Percentiles rank a stretch among this genome's conserved stretches.
Conservation (phyloP, 2,329 filamentous ascomycete genomes). For the Diaporthe vexans region DNA sequence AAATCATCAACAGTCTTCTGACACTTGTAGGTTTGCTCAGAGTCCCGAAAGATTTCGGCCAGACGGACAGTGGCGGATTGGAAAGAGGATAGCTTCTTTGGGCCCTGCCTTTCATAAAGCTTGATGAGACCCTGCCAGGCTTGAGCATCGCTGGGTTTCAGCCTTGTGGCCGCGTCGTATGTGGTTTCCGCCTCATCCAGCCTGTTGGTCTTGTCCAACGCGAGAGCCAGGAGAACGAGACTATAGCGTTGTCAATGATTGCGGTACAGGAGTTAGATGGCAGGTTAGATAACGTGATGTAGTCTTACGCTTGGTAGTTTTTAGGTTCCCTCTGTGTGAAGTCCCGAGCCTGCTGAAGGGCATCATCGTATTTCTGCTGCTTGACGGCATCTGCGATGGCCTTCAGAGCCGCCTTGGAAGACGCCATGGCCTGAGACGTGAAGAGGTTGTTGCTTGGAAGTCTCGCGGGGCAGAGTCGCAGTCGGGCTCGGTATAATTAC, state of each 20-base stretch:
- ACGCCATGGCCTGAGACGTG: constrained; percentile 57
- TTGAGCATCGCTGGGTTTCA: constrained; percentile 83
- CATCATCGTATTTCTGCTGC: constrained; percentile 83
- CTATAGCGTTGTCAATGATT: constrained; percentile 55
- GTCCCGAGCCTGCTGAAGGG: constrained; percentile 76
- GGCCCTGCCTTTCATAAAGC: constrained; percentile 84
- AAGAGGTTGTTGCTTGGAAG: constrained; percentile 43
- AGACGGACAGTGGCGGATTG: constrained; percentile 80
- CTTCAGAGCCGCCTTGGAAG: constrained; percentile 82
- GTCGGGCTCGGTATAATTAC: constrained; percentile 25
- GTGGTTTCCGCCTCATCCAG: constrained; percentile 80
- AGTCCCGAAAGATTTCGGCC: constrained; percentile 79
- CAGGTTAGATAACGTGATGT: background rate
- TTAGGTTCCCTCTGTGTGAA: constrained; percentile 80
- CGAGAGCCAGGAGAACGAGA: constrained; percentile 89
- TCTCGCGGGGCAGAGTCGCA: background rate
- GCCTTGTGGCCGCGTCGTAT: constrained; percentile 79
- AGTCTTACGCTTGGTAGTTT: constrained; percentile 83
- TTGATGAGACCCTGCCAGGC: constrained; percentile 92
- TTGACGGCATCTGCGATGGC: constrained; percentile 84
- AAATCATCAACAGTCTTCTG: constrained; percentile 84
- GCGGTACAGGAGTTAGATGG: background rate
- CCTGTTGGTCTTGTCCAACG: constrained; percentile 81
- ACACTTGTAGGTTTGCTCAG: constrained; percentile 74
- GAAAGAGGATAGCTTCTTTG: constrained; percentile 79